phyloP scores from a whole-genome alignment of 208 protist species.

The Plasmodiophora brassicae region DNA sequence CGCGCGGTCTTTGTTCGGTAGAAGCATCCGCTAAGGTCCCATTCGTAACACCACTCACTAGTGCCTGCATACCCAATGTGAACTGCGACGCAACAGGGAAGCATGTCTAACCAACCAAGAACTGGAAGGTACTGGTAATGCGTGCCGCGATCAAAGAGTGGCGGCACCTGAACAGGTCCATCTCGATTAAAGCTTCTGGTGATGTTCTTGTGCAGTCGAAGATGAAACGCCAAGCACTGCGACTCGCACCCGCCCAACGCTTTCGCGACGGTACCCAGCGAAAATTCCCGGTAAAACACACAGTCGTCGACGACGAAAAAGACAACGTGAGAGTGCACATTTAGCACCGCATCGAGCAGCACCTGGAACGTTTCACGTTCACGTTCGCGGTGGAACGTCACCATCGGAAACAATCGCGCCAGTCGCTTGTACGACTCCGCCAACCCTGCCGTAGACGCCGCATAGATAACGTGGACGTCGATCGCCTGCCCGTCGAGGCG shows the following conservation, averaged over 20 bases:
- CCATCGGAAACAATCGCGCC: background rate
- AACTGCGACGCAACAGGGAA: background rate
- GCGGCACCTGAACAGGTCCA: background rate
- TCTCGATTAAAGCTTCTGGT: background rate
- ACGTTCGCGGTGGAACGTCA: background rate
- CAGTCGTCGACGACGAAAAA: background rate
- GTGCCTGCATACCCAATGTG: background rate
- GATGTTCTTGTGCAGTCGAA: background rate
- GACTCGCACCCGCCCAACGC: background rate
- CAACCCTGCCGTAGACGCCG: background rate
- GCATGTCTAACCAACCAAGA: background rate
- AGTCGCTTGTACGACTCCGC: background rate
- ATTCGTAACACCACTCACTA: background rate
- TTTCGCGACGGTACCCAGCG: background rate
- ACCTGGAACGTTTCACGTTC: background rate
- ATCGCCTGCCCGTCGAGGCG: background rate
- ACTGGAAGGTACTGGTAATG: conserved; percentile 13
- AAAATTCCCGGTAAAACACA: background rate
- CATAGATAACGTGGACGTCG: background rate
- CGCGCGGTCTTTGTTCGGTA: too few species aligned
- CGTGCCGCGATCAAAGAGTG: background rate
- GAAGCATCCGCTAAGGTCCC: background rate
- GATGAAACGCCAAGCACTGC: background rate
- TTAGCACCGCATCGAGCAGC: background rate
- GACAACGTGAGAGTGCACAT: background rate